phyloP scores from a whole-genome alignment of 2,329 filamentous ascomycete species.

The Akanthomyces lecanii region DNA sequence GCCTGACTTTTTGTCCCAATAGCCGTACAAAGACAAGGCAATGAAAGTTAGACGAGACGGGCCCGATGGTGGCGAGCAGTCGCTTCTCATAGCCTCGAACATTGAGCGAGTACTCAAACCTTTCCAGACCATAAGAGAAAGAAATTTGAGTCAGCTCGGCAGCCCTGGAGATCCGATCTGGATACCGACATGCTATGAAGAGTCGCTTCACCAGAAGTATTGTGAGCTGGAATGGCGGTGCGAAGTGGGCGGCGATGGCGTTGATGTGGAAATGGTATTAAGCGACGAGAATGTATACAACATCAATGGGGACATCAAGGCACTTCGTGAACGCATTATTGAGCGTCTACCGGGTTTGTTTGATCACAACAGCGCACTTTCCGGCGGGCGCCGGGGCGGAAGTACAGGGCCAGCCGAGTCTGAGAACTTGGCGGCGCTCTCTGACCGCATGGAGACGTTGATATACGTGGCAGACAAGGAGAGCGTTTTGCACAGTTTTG shows the following conservation, averaged over 20 bases:
- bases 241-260: not conserved
- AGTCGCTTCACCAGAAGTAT: not conserved
- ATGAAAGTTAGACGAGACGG: not conserved
- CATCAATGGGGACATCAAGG: not conserved
- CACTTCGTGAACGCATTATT: not conserved
- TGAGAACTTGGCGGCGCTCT: not conserved
- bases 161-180: not conserved
- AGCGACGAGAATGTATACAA: not conserved
- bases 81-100: not conserved
- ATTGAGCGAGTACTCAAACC: slow-evolving; percentile 5
- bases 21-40: not conserved
- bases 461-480: not conserved
- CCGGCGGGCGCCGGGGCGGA: not conserved
- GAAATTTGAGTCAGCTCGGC: not conserved
- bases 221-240: not conserved
- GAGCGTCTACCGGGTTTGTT: not conserved
- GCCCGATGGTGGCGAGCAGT: not conserved
- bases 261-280: not conserved
- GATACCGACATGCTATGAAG: not conserved
- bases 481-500: not conserved
- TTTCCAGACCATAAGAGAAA: not conserved
- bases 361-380: not conserved
- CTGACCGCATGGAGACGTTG: not conserved
- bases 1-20: not conserved
- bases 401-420: too few species aligned